Evolutionary conservation across 768 basidiomycete genomes (phyloP), one percentile per base, ranked within the genome.

Genomic region (Rubroboletus satanas): DNA sequence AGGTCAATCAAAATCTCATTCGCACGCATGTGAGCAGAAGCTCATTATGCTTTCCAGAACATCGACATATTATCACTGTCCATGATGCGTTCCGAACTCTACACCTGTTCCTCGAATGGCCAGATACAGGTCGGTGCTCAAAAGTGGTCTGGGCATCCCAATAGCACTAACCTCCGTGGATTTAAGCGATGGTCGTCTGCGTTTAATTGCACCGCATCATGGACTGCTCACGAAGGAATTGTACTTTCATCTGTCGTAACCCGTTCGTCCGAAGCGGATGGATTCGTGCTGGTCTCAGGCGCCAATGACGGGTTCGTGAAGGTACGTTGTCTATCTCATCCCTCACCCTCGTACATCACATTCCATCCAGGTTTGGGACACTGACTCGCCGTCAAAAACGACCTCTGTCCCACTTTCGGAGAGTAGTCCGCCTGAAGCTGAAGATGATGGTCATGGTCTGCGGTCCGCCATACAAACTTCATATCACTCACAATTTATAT

Each of bases 291-390:
- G 26, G 73, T 95, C 23, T 91, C 94, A 0, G 91, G 93, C 17
- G 93, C 87, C 0, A 92, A 87, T 63, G 95, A 98, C 58, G 84
- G 86, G 18, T 78, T 84, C 52, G 86, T 97, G 66, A 93, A 93
- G 76, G 91, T 90, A 58, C 37, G 65, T 42, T 42, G 18, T 46
- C n/a, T 15, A 29, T 57, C 29, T 38, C 36, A 2, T 43, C 11
- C 6, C 9, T 14, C 18, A 5, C 36, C 7, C 33, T 31, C 15
- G 2, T 47, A 11, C 35, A 32, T 55, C 33, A 55, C 17, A 10
- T 29, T 49, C 28, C 28, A 9, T 45, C 15, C 44, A 85, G 84
- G 66, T 84, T 18, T 86, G 84, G 84, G 81, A 80, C 41, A 67
- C 83, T 14, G 64, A 65, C 15, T 65, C 68, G n/a, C 73, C 61